A percentile compares a stretch with the other conserved stretches of the same genome.
phyloP scores from a whole-genome alignment of 331 rosid species.

The Rosa hybrid region DNA sequence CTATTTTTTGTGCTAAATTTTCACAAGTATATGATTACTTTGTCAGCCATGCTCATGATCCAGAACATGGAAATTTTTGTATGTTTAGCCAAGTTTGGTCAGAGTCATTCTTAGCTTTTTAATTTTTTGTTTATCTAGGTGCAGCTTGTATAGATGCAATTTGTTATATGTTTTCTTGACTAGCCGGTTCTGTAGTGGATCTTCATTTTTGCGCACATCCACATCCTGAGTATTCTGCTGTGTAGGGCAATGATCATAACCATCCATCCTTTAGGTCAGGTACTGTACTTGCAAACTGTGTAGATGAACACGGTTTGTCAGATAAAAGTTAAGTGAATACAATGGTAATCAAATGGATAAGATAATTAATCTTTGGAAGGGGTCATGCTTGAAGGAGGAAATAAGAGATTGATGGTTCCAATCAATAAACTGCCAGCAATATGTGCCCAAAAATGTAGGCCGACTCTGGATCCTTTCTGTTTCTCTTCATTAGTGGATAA shows the following conservation, averaged over 20 bases:
- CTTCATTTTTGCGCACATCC: not conserved
- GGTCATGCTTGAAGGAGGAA: not conserved
- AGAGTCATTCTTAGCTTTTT: not conserved
- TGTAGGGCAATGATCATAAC: not conserved
- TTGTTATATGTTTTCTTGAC: not conserved
- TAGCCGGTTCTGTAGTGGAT: not conserved
- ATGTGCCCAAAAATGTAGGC: not conserved
- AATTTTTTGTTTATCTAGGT: not conserved
- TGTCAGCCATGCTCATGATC: not conserved
- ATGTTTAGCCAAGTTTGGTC: not conserved
- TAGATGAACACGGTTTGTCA: not conserved
- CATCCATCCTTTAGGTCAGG: not conserved
- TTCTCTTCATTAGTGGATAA: not conserved
- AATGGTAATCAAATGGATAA: not conserved
- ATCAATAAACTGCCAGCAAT: not conserved
- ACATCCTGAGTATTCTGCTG: not conserved
- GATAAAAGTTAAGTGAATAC: not conserved
- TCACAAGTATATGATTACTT: not conserved
- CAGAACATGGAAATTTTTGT: not conserved
- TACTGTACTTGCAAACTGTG: not conserved
- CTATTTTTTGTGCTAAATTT: not conserved
- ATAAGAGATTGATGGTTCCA: not conserved
- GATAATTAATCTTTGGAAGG: not conserved
- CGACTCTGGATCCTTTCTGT: not conserved
- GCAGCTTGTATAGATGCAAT: not conserved